Evolutionary conservation across 768 basidiomycete species (phyloP), one percentile per base, ranked within the genome.

Genomic region (Calvatia gigantea): DNA sequence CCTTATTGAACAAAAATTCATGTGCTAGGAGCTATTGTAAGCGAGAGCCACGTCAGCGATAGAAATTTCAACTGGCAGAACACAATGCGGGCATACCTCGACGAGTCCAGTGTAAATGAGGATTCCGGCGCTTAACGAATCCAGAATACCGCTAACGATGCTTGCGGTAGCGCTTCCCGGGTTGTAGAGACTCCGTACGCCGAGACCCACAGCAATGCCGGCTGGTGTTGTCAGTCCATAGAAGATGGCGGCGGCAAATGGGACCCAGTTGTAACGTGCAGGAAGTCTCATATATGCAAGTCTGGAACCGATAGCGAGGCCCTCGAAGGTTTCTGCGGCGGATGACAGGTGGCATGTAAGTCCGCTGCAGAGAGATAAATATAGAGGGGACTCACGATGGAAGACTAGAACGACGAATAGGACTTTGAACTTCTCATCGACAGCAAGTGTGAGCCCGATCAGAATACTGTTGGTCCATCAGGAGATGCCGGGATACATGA

Each of bases 361-460:
- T 42, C 47, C 0, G 42, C 37, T 1, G 35, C 23, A 19, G 5
- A 14, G 19, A 55, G 15, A 37, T 27, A 25, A 15, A n/a, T 14
- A 9, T 21, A n/a, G 55, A 27, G 9, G 27, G 17, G 15, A 82
- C 89, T 65, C 67, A 94, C 93, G 95, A 65, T 98, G 96, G 73
- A 95, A 94, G 63, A 94, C 73, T 23, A 97, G 68, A 49, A 98
- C 96, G 56, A 92, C 73, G 67, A 97, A 94, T n/a, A 99, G 81
- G 15, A 87, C 70, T 60, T 82, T 91, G 73, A 98, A 97, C 32
- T 81, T 67, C 3, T 78, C 71, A 62, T 87, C 84, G n/a, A 94
- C 91, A n/a, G 94, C 94, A 37, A 98, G 81, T 0, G 96, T 95
- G 29, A 98, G 73, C 0, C 95, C 95, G 58, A 97, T 89, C 46